These are phyloP conservation scores for Neonectria punicea DNA, from an alignment of 2,329 filamentous ascomycete species.

Conservation along the genomic window DNA sequence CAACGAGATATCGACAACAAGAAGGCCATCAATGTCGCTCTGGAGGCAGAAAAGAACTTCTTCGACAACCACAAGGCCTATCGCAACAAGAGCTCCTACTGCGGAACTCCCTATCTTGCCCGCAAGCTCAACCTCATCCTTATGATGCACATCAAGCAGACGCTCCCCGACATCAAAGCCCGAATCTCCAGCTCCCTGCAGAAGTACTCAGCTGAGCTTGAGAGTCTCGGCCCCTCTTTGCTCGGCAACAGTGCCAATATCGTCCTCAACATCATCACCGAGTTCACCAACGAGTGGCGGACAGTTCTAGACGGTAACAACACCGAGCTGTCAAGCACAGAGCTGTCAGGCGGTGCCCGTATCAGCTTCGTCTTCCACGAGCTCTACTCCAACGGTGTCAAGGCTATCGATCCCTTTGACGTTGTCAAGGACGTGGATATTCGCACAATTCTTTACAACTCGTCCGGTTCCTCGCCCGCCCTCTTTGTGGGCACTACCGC, in stretches of 20 bases:
- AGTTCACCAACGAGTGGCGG: slow-evolving; percentile 97
- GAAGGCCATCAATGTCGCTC: slow-evolving; percentile 88
- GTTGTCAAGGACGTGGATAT: slow-evolving; percentile 98
- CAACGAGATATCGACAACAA: slow-evolving; percentile 99
- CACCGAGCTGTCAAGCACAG: slow-evolving; percentile 91
- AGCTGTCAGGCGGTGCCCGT: slow-evolving; percentile 95
- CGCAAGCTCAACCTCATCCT: slow-evolving; percentile 97
- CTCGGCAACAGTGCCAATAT: slow-evolving; percentile 97
- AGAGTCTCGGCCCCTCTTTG: slow-evolving; percentile 89
- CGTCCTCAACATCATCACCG: slow-evolving; percentile 97
- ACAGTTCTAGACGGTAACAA: slow-evolving; percentile 97
- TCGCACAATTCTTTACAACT: slow-evolving; percentile 97
- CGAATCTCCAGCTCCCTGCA: slow-evolving; percentile 93
- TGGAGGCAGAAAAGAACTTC: slow-evolving; percentile 95
- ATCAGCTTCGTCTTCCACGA: slow-evolving; percentile 99
- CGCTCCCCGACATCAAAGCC: slow-evolving; percentile 96
- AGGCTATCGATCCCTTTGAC: slow-evolving; percentile 97
- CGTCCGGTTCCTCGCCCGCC: slow-evolving; percentile 95
- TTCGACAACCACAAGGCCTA: slow-evolving; percentile 99
- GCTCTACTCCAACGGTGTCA: slow-evolving; percentile 95
- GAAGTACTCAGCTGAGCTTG: slow-evolving; percentile 88
- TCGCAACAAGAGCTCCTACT: slow-evolving; percentile 98
- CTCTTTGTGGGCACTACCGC: slow-evolving; percentile 97
- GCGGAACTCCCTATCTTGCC: slow-evolving; percentile 95
- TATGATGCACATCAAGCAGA: slow-evolving; percentile 99